Percentiles rank a stretch among this genome's conserved stretches.
These are phyloP conservation scores for Hygrocybe punicea DNA, from an alignment of 768 basidiomycete genomes.

Conservation along the genomic window DNA sequence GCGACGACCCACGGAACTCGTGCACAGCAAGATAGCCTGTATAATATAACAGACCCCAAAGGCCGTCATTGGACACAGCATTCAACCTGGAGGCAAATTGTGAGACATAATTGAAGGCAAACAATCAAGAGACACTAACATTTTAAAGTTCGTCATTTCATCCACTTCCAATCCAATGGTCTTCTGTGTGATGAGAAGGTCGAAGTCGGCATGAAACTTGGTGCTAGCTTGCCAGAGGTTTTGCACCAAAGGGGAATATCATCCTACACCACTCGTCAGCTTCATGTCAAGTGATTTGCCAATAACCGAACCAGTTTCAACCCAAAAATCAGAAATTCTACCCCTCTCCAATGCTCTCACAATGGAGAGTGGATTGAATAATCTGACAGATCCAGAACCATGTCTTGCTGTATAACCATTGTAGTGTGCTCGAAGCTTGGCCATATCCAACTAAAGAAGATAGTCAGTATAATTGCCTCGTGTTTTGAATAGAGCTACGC, in stretches of 20 bases:
- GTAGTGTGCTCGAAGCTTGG: neutral
- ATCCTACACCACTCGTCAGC: constrained; percentile 8
- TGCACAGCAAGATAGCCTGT: constrained; percentile 8
- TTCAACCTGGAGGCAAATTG: constrained; percentile 6
- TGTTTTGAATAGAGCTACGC: neutral
- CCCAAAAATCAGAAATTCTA: constrained; percentile 9
- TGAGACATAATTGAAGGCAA: too few species aligned
- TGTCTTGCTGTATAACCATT: constrained; percentile 11
- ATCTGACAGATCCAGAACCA: constrained; percentile 4
- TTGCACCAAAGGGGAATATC: constrained; percentile 7
- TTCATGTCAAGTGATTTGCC: constrained; percentile 7
- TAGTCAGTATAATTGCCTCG: neutral
- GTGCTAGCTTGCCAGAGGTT: constrained; percentile 9
- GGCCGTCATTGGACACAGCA: constrained; percentile 10
- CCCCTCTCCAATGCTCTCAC: constrained; percentile 8
- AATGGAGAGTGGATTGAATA: constrained; percentile 11
- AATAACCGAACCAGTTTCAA: too few species aligned
- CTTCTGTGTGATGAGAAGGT: constrained; percentile 11
- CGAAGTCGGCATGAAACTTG: constrained; percentile 9
- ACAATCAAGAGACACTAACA: constrained; percentile 1
- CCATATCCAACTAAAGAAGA: neutral
- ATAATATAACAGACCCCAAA: constrained; percentile 13
- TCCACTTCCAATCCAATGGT: constrained; percentile 10
- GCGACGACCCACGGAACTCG: neutral
- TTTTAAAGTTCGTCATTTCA: constrained; percentile 9